Conservation (phyloP, 768 basidiomycete genomes). For the Tulasnella sp. region DNA sequence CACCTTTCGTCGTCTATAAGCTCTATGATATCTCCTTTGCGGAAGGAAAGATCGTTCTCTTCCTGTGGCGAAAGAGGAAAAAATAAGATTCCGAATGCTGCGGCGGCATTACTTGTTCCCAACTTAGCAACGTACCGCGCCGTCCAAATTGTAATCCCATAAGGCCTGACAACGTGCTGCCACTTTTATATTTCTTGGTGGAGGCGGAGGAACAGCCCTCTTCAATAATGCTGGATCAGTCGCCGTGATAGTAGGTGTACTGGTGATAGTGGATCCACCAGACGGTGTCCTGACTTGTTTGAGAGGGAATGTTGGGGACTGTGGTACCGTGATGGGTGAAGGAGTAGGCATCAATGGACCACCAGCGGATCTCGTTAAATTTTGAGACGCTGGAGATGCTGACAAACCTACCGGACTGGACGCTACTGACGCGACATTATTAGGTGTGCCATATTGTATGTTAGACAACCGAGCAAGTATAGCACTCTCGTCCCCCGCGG, state of each 20-base stretch:
- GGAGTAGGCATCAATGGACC: no score
- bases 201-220: conserved; percentile 3
- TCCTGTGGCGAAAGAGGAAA: no score
- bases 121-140: conserved; percentile 2
- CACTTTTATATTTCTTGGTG: neutral
- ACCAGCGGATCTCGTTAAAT: no score
- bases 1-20: conserved; percentile 12
- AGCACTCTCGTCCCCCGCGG: conserved; percentile 5
- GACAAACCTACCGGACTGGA: no score
- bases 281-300: conserved; percentile 1
- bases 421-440: no score
- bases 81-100: no score
- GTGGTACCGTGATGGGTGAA: no score
- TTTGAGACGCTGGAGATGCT: no score
- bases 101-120: no score
- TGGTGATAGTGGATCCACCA: neutral
- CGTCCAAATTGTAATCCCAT: conserved; percentile 12
- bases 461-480: conserved; percentile 7
- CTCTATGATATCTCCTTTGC: conserved; percentile 12
- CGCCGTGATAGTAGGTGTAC: neutral
- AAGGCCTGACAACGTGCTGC: conserved; percentile 7
- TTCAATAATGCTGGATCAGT: neutral
- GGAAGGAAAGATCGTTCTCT: conserved; percentile 6
- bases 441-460: no score
- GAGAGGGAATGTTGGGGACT: conserved; percentile 1